Evolutionary conservation across 305 asterid species (phyloP).

Genomic region (Fraxinus greggii): DNA sequence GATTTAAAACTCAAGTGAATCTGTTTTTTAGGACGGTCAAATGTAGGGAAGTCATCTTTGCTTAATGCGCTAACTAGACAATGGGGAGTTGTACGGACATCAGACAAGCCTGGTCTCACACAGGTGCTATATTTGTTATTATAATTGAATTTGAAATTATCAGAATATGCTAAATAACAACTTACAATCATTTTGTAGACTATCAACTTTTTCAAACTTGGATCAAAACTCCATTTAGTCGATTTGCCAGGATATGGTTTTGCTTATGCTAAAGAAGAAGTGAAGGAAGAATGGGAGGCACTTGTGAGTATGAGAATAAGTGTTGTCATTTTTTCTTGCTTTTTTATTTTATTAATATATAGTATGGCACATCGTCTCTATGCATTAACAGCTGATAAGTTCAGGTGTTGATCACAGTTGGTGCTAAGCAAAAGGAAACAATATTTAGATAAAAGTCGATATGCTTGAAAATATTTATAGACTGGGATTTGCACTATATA

Average conservation of each 20-base stretch:
- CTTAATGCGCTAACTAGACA: conserved; percentile 87
- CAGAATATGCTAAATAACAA: conserved; percentile 24
- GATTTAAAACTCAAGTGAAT: conserved; percentile 21
- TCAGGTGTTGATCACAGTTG: conserved; percentile 8
- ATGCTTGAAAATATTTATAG: not conserved
- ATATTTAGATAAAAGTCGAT: not conserved
- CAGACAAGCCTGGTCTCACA: conserved; percentile 98
- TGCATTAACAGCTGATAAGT: conserved; percentile 5
- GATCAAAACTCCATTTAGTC: conserved; percentile 73
- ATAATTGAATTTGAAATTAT: conserved; percentile 21
- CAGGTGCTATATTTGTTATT: conserved; percentile 54
- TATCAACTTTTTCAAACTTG: conserved; percentile 85
- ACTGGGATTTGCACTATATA: conserved; percentile 5
- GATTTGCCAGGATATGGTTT: conserved; percentile 99
- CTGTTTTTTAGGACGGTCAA: conserved; percentile 71
- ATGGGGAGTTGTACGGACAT: conserved; percentile 97
- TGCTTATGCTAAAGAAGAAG: conserved; percentile 96
- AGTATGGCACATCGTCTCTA: not conserved
- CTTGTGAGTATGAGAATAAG: conserved; percentile 64
- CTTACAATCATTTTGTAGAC: conserved; percentile 48
- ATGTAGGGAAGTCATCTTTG: conserved; percentile 94
- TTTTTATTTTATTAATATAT: not conserved
- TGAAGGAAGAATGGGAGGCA: conserved; percentile 97
- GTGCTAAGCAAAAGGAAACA: conserved; percentile 8
- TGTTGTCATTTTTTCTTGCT: conserved; percentile 16